These are phyloP conservation scores for Rhizopogon rudus DNA, from an alignment of 768 basidiomycete species.

Conservation along the genomic window DNA sequence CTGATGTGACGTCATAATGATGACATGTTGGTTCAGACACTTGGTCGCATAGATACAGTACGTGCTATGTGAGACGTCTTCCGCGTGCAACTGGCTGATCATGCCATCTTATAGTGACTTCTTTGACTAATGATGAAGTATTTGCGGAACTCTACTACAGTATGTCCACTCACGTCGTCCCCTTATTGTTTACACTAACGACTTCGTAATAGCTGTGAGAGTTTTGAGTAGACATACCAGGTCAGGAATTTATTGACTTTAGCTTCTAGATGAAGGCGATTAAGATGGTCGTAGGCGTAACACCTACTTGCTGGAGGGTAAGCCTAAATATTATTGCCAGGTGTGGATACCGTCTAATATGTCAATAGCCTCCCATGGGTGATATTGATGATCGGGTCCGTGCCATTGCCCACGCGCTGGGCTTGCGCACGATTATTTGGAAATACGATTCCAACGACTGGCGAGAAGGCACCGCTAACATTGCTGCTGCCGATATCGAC, in stretches of 20 bases:
- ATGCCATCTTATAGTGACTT: constrained; percentile 38
- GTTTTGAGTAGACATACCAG: neutral
- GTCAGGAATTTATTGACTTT: neutral
- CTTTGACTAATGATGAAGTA: constrained; percentile 55
- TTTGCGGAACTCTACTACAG: constrained; percentile 81
- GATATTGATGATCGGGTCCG: constrained; percentile 77
- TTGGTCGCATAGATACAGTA: constrained; percentile 42
- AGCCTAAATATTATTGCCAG: constrained; percentile 9
- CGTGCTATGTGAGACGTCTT: constrained; percentile 8
- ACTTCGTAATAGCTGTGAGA: constrained; percentile 20
- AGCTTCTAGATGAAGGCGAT: constrained; percentile 41
- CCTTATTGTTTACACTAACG: neutral
- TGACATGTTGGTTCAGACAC: constrained; percentile 16
- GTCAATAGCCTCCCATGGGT: constrained; percentile 52
- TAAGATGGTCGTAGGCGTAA: constrained; percentile 49
- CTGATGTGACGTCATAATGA: neutral
- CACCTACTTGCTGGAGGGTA: constrained; percentile 59
- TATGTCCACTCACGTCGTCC: constrained; percentile 19
- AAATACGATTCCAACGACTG: constrained; percentile 68
- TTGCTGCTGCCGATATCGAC: constrained; percentile 42
- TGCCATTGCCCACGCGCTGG: constrained; percentile 60
- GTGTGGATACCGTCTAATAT: neutral
- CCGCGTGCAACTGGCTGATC: neutral
- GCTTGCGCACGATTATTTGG: constrained; percentile 73
- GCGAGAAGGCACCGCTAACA: constrained; percentile 47